Percentiles rank a stretch among this genome's conserved stretches.
Evolutionary conservation across 202 grass and related monocot genomes (phyloP).

Genomic region (Brachypodium distachyon): DNA sequence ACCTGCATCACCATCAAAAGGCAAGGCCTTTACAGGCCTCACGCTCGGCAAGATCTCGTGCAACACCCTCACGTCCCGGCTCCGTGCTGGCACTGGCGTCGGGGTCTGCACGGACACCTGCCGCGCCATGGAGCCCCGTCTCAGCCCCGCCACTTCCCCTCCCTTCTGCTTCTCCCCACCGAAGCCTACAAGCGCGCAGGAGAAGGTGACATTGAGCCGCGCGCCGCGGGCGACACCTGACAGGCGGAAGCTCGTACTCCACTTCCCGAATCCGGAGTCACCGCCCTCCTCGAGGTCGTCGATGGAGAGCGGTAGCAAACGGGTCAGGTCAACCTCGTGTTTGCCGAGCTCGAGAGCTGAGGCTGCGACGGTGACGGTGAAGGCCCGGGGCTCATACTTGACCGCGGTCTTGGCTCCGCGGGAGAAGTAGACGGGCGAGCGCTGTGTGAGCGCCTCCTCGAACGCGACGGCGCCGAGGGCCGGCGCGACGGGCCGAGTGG

Average conservation of each 20-base stretch:
- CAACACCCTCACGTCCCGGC: constrained; percentile 63
- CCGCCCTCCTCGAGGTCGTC: constrained; percentile 75
- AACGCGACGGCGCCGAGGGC: constrained; percentile 54
- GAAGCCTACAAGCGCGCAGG: constrained; percentile 32
- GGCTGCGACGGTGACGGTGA: constrained; percentile 38
- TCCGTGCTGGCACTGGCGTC: constrained; percentile 26
- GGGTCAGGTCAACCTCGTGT: constrained; percentile 70
- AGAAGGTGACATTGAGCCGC: constrained; percentile 76
- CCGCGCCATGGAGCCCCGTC: constrained; percentile 23
- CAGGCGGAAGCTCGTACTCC: constrained; percentile 83
- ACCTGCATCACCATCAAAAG: constrained; percentile 7
- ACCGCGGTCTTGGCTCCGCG: constrained; percentile 25
- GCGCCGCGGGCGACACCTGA: constrained; percentile 65
- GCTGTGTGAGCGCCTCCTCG: constrained; percentile 56
- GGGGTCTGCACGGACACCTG: constrained; percentile 21
- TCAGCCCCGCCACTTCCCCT: constrained; percentile 27
- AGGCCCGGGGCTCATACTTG: constrained; percentile 85
- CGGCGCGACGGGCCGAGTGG: constrained; percentile 38
- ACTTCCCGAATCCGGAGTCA: constrained; percentile 65
- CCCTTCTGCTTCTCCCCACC: constrained; percentile 20
- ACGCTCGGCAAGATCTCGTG: constrained; percentile 68
- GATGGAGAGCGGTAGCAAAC: constrained; percentile 59
- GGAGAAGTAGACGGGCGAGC: constrained; percentile 58
- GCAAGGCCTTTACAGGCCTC: constrained; percentile 30
- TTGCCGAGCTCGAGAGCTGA: constrained; percentile 61